Evolutionary conservation across 768 basidiomycete genomes (phyloP), one percentile per base, ranked within the genome.

Genomic region (Dendrothele bispora): DNA sequence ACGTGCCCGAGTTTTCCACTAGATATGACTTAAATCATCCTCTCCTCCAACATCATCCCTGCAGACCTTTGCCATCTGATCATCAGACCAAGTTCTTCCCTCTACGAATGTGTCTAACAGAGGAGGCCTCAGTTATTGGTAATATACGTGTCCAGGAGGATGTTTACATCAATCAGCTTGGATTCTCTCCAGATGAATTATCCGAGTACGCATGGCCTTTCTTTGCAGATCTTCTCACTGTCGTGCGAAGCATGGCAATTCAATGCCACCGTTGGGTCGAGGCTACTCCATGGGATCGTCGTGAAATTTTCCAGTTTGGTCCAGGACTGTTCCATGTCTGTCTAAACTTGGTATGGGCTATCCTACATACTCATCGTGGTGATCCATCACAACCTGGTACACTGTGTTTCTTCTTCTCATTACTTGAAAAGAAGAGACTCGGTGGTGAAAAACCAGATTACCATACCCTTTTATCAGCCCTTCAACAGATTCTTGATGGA

Each of bases 391-490:
- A n/a, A n/a, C n/a, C n/a, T n/a, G n/a, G n/a, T n/a, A n/a, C n/a
- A n/a, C n/a, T n/a, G n/a, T n/a, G n/a, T n/a, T n/a, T n/a, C n/a
- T n/a, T n/a, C n/a, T n/a, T n/a, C n/a, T n/a, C n/a, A n/a, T 39
- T 14, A 34, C n/a, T 34, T 11, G 11, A 11, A 34, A 39, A 39
- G 18, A 20, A 14, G 10, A 11, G 46, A 12, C 55, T 60, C 10
- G 54, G 47, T 2, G 30, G 39, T 3, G 29, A 55, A 37, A 45
- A 60, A 10, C 59, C 51, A 0, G 43, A 60, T 27, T 57, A 53
- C 14, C 48, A 60, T 12, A 51, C 53, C 0, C 30, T 60, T 2
- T 7, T 52, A 50, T 5, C 50, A 53, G 7, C 49, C 56, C 7
- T 46, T 57, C 1, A 25, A 10, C 0, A 58, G 50, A 0, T 17